phyloP scores from a whole-genome alignment of 2,329 filamentous ascomycete genomes.

The Penicillium olsonii region DNA sequence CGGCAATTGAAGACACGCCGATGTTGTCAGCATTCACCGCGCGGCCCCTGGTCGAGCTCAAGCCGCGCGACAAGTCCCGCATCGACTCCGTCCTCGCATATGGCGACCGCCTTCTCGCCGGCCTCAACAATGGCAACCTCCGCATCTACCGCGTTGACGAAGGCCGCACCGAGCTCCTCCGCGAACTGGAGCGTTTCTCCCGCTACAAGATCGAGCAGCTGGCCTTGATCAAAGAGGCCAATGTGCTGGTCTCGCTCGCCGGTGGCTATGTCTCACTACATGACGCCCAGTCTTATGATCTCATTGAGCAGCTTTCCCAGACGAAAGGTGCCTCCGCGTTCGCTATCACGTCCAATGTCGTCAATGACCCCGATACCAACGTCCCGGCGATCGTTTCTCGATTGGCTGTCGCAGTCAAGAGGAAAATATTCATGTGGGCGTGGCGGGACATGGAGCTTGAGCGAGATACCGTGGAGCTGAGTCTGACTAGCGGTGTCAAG shows the following conservation, averaged over 20 bases:
- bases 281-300: constrained; percentile 80
- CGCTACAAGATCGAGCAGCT: constrained; percentile 88
- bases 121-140: constrained; percentile 83
- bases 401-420: constrained; percentile 88
- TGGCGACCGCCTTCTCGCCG: constrained; percentile 88
- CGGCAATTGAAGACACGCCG: constrained; percentile 26
- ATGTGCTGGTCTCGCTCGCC: constrained; percentile 84
- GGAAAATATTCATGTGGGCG: constrained; percentile 85
- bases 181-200: constrained; percentile 93
- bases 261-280: constrained; percentile 88
- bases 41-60: constrained; percentile 95
- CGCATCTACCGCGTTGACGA: constrained; percentile 77
- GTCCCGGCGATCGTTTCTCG: constrained; percentile 92
- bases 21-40: constrained; percentile 99
- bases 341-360: constrained; percentile 92
- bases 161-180: constrained; percentile 76
- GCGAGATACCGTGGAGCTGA: constrained; percentile 71
- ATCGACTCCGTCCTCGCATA: constrained; percentile 95
- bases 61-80: constrained; percentile 90
- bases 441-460: constrained; percentile 94
- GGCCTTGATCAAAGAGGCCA: constrained; percentile 92
- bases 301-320: constrained; percentile 75
- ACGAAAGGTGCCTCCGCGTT: constrained; percentile 90
- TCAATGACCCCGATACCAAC: constrained; percentile 81
- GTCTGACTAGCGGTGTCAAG: constrained; percentile 79